phyloP scores from a whole-genome alignment of 108 stramenopile species.

The Craspedostauros australis region DNA sequence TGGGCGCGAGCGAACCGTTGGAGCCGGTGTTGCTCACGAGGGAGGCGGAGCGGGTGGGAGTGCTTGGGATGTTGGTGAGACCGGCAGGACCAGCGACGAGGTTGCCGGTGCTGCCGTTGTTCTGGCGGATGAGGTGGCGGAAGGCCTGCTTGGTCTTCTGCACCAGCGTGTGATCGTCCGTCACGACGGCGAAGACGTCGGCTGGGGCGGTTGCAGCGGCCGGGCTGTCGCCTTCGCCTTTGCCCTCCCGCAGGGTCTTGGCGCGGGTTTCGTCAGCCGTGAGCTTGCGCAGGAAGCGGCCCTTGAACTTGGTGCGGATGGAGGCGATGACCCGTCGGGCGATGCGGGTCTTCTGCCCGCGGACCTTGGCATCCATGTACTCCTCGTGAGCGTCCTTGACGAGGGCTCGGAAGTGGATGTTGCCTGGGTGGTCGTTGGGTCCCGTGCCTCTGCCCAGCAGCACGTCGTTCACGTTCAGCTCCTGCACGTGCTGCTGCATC shows the following conservation, averaged over 20 bases:
- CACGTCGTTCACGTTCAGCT: slow-evolving; percentile 41
- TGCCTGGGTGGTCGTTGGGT: slow-evolving; percentile 74
- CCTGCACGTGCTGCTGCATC: slow-evolving; percentile 27
- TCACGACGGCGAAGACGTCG: slow-evolving; percentile 33
- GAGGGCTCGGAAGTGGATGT: slow-evolving; percentile 59
- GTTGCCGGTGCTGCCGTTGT: too few relatives aligned
- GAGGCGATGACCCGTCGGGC: not conserved
- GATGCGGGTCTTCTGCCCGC: slow-evolving; percentile 59
- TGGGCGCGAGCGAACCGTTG: too few relatives aligned
- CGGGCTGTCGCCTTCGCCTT: too few relatives aligned
- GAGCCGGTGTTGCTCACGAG: too few relatives aligned
- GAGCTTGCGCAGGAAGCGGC: slow-evolving; percentile 60
- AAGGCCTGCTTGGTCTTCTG: slow-evolving; percentile 66
- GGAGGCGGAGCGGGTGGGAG: too few relatives aligned
- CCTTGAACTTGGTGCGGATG: slow-evolving; percentile 13
- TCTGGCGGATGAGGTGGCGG: slow-evolving; percentile 31
- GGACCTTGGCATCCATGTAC: slow-evolving; percentile 45
- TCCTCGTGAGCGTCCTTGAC: slow-evolving; percentile 34
- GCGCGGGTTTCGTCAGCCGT: too few relatives aligned
- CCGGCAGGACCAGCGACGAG: too few relatives aligned
- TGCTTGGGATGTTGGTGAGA: too few relatives aligned
- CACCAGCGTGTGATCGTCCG: slow-evolving; percentile 43
- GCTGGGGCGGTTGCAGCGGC: too few relatives aligned
- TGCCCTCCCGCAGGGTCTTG: too few relatives aligned
- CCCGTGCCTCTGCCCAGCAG: slow-evolving; percentile 69